Percentiles rank a stretch among this genome's conserved stretches.
phyloP scores from a whole-genome alignment of 257 asterid species.

The Capsicum rhomboideum region DNA sequence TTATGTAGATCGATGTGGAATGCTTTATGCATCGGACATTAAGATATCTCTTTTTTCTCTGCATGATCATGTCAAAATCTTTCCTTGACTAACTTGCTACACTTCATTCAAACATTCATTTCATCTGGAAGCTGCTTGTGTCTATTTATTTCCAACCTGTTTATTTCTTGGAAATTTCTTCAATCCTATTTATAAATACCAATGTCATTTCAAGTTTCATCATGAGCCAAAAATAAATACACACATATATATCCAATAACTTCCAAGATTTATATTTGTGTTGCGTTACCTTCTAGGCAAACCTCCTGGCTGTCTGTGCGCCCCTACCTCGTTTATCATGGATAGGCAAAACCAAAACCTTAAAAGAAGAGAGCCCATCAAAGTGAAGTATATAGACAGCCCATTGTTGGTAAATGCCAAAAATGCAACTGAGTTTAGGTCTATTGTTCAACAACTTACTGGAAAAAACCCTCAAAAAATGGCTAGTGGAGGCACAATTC shows the following conservation, averaged over 20 bases:
- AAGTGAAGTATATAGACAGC: slow-evolving; percentile 24
- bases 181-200: background rate
- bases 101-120: background rate
- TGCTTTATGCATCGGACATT: background rate
- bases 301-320: too few relatives aligned
- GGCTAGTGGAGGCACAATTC: background rate
- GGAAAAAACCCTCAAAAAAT: slow-evolving; percentile 10
- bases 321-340: background rate
- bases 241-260: background rate
- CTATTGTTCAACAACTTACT: slow-evolving; percentile 28
- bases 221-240: background rate
- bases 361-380: slow-evolving; percentile 7
- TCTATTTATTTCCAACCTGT: background rate
- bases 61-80: background rate
- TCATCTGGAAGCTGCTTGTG: background rate
- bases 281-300: background rate
- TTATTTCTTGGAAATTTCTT: background rate
- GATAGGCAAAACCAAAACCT: background rate
- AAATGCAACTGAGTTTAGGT: slow-evolving; percentile 19
- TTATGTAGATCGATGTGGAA: background rate
- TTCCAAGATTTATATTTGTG: background rate
- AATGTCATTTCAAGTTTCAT: background rate
- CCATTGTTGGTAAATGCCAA: slow-evolving; percentile 21
- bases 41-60: background rate
- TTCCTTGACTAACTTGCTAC: background rate